A percentile compares a stretch with the other conserved stretches of the same genome.
Conservation (phyloP, 805 yeast genomes). For the Yamadazyma laniorum region DNA sequence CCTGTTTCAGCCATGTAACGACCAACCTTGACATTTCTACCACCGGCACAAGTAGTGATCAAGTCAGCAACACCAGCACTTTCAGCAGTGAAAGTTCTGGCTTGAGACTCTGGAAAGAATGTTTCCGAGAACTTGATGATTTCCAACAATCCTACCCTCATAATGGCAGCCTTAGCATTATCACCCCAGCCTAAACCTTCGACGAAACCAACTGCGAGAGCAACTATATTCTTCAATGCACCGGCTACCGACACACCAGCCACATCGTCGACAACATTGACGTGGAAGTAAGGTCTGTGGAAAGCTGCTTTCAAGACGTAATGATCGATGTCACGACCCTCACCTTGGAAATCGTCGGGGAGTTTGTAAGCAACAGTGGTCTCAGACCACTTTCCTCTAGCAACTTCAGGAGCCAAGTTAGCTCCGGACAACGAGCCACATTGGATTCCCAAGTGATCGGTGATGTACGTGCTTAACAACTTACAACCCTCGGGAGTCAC, state of each 20-base stretch:
- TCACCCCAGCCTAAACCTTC: constrained; percentile 51
- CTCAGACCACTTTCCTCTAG: constrained; percentile 47
- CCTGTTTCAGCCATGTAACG: constrained; percentile 46
- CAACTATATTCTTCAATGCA: constrained; percentile 47
- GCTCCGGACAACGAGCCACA: constrained; percentile 51
- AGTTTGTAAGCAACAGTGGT: constrained; percentile 43
- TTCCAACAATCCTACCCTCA: constrained; percentile 46
- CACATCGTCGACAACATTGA: constrained; percentile 43
- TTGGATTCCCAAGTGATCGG: constrained; percentile 41
- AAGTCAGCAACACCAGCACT: constrained; percentile 49
- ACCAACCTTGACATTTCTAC: constrained; percentile 47
- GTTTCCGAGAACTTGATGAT: constrained; percentile 49
- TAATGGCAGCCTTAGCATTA: constrained; percentile 47
- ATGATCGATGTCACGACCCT: constrained; percentile 41
- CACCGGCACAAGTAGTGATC: constrained; percentile 48
- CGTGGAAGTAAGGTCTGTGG: constrained; percentile 49
- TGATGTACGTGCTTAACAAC: constrained; percentile 42
- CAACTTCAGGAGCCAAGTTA: constrained; percentile 47
- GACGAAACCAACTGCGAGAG: constrained; percentile 46
- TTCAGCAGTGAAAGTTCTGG: constrained; percentile 43
- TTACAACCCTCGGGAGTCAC: constrained; percentile 43
- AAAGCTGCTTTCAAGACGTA: constrained; percentile 40
- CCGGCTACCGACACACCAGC: constrained; percentile 48
- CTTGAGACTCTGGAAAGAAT: constrained; percentile 48
- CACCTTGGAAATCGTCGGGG: constrained; percentile 40